phyloP scores from a whole-genome alignment of 306 rosid genomes.

The Dalbergia cochinchinensis region DNA sequence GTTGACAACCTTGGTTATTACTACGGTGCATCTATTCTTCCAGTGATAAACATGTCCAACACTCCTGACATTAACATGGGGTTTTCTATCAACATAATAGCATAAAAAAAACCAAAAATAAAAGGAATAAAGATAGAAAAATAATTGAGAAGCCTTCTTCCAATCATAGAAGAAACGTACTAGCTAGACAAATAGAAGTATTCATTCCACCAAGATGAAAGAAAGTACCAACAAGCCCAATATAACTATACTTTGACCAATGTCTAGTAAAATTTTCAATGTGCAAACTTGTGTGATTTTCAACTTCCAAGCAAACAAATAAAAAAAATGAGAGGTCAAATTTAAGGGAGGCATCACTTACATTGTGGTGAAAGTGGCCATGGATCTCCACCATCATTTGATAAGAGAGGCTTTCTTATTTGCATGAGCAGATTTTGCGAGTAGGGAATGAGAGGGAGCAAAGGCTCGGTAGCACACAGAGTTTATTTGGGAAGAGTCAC shows the following conservation, averaged over 20 bases:
- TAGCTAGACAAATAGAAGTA: neutral
- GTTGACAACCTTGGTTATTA: slow-evolving; percentile 44
- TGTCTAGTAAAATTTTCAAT: neutral
- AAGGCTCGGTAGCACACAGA: slow-evolving; percentile 61
- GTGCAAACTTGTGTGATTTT: neutral
- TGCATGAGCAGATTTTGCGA: slow-evolving; percentile 43
- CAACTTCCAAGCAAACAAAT: neutral
- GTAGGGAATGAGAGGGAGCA: slow-evolving; percentile 45
- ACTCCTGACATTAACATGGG: slow-evolving; percentile 55
- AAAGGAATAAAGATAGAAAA: too few species aligned
- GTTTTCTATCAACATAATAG: slow-evolving; percentile 41
- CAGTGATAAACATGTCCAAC: slow-evolving; percentile 57
- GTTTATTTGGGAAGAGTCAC: slow-evolving; percentile 71
- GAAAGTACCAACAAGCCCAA: neutral
- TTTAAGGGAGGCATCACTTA: slow-evolving; percentile 2
- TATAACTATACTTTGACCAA: neutral
- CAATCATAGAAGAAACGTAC: neutral
- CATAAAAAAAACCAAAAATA: neutral
- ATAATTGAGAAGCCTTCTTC: too few species aligned
- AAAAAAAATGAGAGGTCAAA: neutral
- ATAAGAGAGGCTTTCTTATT: slow-evolving; percentile 49
- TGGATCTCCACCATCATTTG: slow-evolving; percentile 66
- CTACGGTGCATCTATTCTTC: slow-evolving; percentile 50
- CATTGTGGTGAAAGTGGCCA: slow-evolving; percentile 57
- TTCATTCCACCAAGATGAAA: neutral